phyloP scores from a whole-genome alignment of 2,329 filamentous ascomycete genomes.

The Colletotrichum liriopes region DNA sequence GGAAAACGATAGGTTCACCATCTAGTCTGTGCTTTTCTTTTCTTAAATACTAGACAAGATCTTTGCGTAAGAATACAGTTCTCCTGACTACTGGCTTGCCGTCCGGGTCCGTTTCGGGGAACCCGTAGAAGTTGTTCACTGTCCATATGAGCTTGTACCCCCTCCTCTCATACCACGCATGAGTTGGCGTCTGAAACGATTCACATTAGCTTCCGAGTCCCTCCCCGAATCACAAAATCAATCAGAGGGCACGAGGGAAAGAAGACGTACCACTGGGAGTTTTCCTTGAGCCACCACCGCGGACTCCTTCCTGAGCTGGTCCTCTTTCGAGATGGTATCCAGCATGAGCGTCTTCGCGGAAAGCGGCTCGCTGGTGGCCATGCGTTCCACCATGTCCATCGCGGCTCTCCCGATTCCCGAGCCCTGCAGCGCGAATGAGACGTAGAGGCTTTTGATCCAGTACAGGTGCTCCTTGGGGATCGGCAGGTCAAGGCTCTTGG shows the following conservation, averaged over 20 bases:
- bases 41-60: neutral
- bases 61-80: constrained; percentile 31
- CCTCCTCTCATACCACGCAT: constrained; percentile 50
- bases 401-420: constrained; percentile 49
- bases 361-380: constrained; percentile 48
- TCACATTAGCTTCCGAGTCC: neutral
- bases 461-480: constrained; percentile 45
- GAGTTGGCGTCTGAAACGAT: constrained; percentile 46
- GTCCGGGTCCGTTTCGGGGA: constrained; percentile 16
- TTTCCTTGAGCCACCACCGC: neutral
- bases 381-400: constrained; percentile 49
- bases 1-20: too few relatives aligned
- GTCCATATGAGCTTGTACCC: constrained; percentile 48
- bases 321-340: constrained; percentile 48
- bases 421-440: constrained; percentile 46
- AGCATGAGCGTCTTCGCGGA: constrained; percentile 47
- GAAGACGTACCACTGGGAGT: constrained; percentile 5
- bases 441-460: constrained; percentile 52
- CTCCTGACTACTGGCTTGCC: constrained; percentile 16
- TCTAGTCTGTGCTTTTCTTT: neutral
- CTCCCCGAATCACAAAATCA: neutral
- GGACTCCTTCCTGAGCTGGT: constrained; percentile 27
- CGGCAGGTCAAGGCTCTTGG: constrained; percentile 36
- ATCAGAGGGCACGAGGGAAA: neutral
- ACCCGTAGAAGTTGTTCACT: constrained; percentile 42